Evolutionary conservation across 768 basidiomycete genomes (phyloP), one percentile per base, ranked within the genome.

Genomic region (Lactarius evosmus): DNA sequence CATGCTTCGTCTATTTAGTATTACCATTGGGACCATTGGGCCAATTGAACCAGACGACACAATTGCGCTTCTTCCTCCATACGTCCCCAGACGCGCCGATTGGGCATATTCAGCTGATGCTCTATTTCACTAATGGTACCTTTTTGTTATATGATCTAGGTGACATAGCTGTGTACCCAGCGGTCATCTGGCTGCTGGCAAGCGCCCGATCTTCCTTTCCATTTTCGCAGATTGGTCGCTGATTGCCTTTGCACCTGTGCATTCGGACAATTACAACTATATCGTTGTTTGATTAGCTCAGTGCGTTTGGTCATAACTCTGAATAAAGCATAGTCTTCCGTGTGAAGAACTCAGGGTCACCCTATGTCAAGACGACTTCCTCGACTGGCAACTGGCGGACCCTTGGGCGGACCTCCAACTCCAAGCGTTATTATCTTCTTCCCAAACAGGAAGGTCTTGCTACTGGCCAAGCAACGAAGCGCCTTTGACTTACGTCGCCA

Each of bases 61-160:
- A 0, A 69, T 83, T 51, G 69, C 74, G 7, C 77, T 86, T 41
- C 81, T 84, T 44, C 84, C 71, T 75, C 77, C 29, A 82, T 87
- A 5, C 76, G 8, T 87, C 27, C 86, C 82, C 84, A 9, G 70
- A 79, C 66, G 77, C 77, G 67, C 78, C 80, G 8, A 69, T 82
- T 16, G 75, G 79, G 60, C 75, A 82, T 29, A 53, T 67, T 53
- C 75, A 70, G 61, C 76, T 67, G 71, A 76, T 40, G 59, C 66
- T 22, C 84, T 82, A 11, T 63, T 76, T 66, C 85, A 86, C 75
- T n/a, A 80, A 80, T 67, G 85, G 85, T 54, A 82, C 83, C 2
- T 85, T 88, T 73, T 56, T 83, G 9, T 61, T 55, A 30, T 49
- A 19, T 65, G 44, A 41, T 58, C 52, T 49, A 54, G 29, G 52